Conservation (phyloP, 495 filamentous ascomycete species). For the Penicillium roqueforti region DNA sequence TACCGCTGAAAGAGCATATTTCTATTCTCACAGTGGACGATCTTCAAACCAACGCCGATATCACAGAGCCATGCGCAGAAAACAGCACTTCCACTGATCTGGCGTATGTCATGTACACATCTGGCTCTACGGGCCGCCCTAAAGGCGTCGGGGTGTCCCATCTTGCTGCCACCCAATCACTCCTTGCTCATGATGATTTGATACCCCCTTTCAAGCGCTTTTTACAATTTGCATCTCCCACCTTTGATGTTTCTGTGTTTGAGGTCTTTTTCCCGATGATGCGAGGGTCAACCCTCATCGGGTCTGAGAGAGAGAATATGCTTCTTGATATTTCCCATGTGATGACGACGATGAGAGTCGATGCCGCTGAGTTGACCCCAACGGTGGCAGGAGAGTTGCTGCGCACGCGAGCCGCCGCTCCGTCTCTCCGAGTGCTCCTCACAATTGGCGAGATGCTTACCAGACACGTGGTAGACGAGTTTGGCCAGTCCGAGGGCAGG, state of each 20-base stretch:
- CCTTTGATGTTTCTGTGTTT: conserved; percentile 85
- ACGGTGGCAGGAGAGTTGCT: conserved; percentile 71
- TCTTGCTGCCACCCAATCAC: conserved; percentile 65
- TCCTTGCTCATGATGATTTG: conserved; percentile 71
- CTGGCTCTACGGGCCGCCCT: conserved; percentile 80
- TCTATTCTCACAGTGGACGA: conserved; percentile 31
- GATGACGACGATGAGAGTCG: conserved; percentile 60
- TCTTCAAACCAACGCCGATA: conserved; percentile 4
- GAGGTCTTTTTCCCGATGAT: conserved; percentile 82
- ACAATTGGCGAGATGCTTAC: conserved; percentile 91
- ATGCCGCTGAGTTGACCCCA: conserved; percentile 79
- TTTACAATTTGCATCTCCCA: conserved; percentile 81
- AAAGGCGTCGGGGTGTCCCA: conserved; percentile 83
- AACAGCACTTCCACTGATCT: conserved; percentile 37
- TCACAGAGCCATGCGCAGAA: conserved; percentile 9
- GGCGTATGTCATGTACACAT: conserved; percentile 91
- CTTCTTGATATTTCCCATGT: conserved; percentile 64
- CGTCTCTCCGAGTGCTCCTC: conserved; percentile 58
- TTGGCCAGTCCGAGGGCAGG: conserved; percentile 44
- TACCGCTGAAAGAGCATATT: conserved; percentile 16
- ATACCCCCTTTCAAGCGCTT: conserved; percentile 71
- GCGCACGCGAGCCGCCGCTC: conserved; percentile 54
- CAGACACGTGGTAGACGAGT: conserved; percentile 64
- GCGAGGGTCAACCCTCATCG: conserved; percentile 65
- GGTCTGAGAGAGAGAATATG: conserved; percentile 58